A percentile compares a stretch with the other conserved stretches of the same genome.
These are phyloP conservation scores for Metschnikowia amazonensis DNA, from an alignment of 805 yeast species.

Conservation along the genomic window DNA sequence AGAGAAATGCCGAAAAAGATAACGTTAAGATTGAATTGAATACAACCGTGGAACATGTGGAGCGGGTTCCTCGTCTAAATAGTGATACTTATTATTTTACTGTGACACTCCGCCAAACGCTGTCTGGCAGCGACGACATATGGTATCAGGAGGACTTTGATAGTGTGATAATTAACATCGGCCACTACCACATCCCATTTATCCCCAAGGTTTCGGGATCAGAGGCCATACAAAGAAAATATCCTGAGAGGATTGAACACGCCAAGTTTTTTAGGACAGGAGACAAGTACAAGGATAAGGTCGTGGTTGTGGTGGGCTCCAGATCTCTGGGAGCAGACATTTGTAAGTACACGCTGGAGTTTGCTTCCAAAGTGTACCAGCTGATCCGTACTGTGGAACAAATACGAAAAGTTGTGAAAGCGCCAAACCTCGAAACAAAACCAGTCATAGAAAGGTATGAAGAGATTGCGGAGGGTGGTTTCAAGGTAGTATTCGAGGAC, in stretches of 20 bases:
- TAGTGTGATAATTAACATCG: slow-evolving; percentile 39
- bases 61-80: slow-evolving; percentile 13
- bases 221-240: slow-evolving; percentile 27
- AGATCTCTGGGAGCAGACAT: slow-evolving; percentile 31
- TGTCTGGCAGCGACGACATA: slow-evolving; percentile 21
- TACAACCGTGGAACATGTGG: slow-evolving; percentile 41
- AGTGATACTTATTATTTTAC: slow-evolving; percentile 22
- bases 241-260: slow-evolving; percentile 35
- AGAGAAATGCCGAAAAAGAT: slow-evolving; percentile 18
- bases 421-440: slow-evolving; percentile 20
- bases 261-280: slow-evolving; percentile 42
- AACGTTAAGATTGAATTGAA: slow-evolving; percentile 23
- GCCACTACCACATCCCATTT: slow-evolving; percentile 47
- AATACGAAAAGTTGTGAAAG: slow-evolving; percentile 8
- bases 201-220: slow-evolving; percentile 44
- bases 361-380: slow-evolving; percentile 26
- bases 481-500: slow-evolving; percentile 42
- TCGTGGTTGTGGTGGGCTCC: slow-evolving; percentile 26
- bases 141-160: slow-evolving; percentile 41
- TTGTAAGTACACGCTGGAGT: slow-evolving; percentile 23
- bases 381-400: slow-evolving; percentile 22
- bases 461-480: slow-evolving; percentile 23
- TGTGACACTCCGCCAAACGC: slow-evolving; percentile 27
- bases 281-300: slow-evolving; percentile 23
- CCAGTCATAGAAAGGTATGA: slow-evolving; percentile 26